Evolutionary conservation across 2,329 filamentous ascomycete species (phyloP), one percentile per base, ranked within the genome.

Genomic region (Colletotrichum kahawae): DNA sequence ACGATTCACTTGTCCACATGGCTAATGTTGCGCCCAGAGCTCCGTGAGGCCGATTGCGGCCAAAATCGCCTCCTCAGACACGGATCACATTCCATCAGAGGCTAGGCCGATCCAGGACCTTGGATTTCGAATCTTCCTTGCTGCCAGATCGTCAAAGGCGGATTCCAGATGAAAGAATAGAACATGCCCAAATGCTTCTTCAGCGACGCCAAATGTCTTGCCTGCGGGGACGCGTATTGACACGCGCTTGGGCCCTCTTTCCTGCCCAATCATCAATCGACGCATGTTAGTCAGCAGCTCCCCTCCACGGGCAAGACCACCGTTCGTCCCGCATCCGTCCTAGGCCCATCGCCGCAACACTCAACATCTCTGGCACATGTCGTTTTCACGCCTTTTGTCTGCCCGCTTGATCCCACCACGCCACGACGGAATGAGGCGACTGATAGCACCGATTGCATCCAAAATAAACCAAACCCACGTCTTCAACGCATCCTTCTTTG

Each of bases 311-410:
- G 27, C 18, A 33, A 33, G 18, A 38, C 38, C 43, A 57, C 16
- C n/a, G 65, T 67, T 67, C 65, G 51, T 67, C 65, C 65, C 67
- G 67, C 67, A 62, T 69, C 56, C 36, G 56, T 62, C 16, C 36
- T 69, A 69, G 67, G 4, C n/a, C 27, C n/a, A 16, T 62, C 13
- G 36, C 38, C 48, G 21, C 27, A 31, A 38, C 29, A 34, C 51
- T 24, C 24, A 59, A 43, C 67, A 69, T 54, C 56, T 38, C 36
- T 69, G 67, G 33, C 36, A 60, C 67, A 48, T 69, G 56, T 62
- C 66, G 36, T 18, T 54, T 27, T 14, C 54, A 38, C 66, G 16
- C 48, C 66, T 68, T 59, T 60, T 38, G 21, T 33, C 56, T 51
- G 67, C 27, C 60, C 36, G 33, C 36, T 9, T 27, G 8, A 69